Conservation (phyloP, 2,329 filamentous ascomycete species). For the Passalora sequoiae region DNA sequence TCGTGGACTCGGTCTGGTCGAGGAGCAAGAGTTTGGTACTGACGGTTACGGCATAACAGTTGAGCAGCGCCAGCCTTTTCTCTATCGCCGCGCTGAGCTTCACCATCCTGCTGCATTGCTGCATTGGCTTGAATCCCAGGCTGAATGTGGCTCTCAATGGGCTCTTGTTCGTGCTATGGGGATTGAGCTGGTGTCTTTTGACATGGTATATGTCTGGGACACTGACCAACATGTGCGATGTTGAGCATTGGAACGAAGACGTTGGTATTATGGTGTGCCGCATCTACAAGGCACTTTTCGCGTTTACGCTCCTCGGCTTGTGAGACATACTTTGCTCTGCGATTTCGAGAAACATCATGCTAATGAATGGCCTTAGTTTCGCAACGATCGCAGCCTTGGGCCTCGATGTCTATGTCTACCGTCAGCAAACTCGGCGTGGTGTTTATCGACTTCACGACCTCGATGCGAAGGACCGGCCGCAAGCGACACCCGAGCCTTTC, state of each 20-base stretch:
- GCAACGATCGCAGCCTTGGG: constrained; percentile 45
- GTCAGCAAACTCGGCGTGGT: constrained; percentile 42
- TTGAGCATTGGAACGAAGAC: constrained; percentile 49
- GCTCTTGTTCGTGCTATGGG: constrained; percentile 49
- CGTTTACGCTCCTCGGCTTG: constrained; percentile 49
- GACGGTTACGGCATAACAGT: constrained; percentile 34
- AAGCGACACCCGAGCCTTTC: constrained; percentile 27
- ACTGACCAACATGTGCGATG: constrained; percentile 42
- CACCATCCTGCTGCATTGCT: constrained; percentile 50
- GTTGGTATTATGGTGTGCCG: constrained; percentile 53
- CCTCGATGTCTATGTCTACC: constrained; percentile 49
- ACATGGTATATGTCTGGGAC: constrained; percentile 52
- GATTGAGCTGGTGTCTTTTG: constrained; percentile 48
- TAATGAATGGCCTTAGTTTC: constrained; percentile 34
- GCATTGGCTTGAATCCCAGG: constrained; percentile 48
- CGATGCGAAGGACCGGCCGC: constrained; percentile 27
- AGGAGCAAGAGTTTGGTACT: constrained; percentile 2
- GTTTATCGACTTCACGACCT: constrained; percentile 46
- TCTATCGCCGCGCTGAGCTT: constrained; percentile 46
- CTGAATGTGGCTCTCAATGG: constrained; percentile 49
- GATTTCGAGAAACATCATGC: too few species aligned
- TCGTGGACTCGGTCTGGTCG: background rate
- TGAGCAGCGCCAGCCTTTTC: constrained; percentile 48
- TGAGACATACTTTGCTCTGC: too few species aligned
- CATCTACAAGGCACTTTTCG: constrained; percentile 57